Base-by-base conservation (phyloP, 371 early-diverging fungal genomes). In the Smittium culicis region DNA sequence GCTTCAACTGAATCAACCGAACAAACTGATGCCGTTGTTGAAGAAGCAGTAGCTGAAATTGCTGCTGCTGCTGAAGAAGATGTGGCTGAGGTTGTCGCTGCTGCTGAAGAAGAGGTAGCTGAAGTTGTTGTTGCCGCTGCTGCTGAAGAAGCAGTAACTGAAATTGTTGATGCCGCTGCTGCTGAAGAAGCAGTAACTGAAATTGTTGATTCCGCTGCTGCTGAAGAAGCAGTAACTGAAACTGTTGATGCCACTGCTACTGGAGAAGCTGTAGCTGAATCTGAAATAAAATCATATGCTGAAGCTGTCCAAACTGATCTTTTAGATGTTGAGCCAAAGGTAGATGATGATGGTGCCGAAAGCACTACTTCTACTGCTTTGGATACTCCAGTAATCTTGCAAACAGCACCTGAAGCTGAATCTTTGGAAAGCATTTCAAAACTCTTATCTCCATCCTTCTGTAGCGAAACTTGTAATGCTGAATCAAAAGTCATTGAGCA, bases 381-480 rank as follows among this genome's bases (percentile, higher is more conserved):
- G n/a, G n/a, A n/a, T n/a, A n/a, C n/a, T n/a, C n/a, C n/a, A n/a
- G 54, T 20, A 70, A 63, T 33, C 28, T 1, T 8, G 32, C 30
- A 68, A 67, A 67, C 30, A 54, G 57, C 32, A 67, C 17, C 35
- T 29, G 69, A 55, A 69, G 66, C 65, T 58, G 70, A 45, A 1
- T 8, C 35, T 60, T 24, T 66, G 68, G 54, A 27, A 80, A n/a
- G n/a, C n/a, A n/a, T n/a, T n/a, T n/a, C n/a, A n/a, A n/a, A n/a
- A n/a, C 88, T 87, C 77, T 73, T 81, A 66, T 71, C 73, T 64
- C 80, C 80, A 25, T 73, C 74, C 0, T 92, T 82, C 81, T 91
- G 93, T 73, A 80, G 83, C 59, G 73, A 74, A 35, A 71, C 74
- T 30, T 91, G 91, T 72, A 75, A 80, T 67, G 72, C 76, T 27